Conservation (phyloP, 2,329 filamentous ascomycete species). For the Anthostomella pinea region DNA sequence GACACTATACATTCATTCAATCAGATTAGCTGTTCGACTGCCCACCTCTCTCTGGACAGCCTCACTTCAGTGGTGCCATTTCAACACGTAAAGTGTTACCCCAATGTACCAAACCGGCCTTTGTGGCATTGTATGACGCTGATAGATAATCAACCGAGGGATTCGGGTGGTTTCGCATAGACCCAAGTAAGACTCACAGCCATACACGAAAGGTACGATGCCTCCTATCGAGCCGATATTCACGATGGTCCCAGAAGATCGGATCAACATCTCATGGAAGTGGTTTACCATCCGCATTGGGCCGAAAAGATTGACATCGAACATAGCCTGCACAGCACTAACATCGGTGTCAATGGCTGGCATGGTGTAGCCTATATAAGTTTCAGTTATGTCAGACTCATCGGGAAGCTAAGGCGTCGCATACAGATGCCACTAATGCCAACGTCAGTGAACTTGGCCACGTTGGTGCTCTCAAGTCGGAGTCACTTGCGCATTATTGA, state of each 20-base stretch:
- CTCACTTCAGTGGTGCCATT: conserved; percentile 19
- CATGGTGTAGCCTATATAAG: conserved; percentile 21
- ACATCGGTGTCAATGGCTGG: conserved; percentile 23
- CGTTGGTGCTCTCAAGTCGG: not conserved
- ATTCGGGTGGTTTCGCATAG: too few species aligned
- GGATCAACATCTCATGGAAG: conserved; percentile 22
- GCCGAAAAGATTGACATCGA: conserved; percentile 25
- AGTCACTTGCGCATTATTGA: conserved; percentile 14
- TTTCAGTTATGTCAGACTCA: not conserved
- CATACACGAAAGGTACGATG: conserved; percentile 21
- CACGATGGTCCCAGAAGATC: conserved; percentile 16
- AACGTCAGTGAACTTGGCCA: not conserved
- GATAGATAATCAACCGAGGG: not conserved
- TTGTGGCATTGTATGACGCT: conserved; percentile 24
- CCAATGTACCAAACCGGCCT: conserved; percentile 22
- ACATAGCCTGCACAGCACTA: conserved; percentile 18
- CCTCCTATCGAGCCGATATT: conserved; percentile 27
- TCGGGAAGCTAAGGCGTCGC: not conserved
- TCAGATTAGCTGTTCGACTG: not conserved
- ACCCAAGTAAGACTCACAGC: conserved; percentile 10
- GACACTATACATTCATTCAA: conserved; percentile 5
- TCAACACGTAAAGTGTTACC: conserved; percentile 19
- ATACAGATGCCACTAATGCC: conserved; percentile 1
- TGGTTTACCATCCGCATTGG: conserved; percentile 25
- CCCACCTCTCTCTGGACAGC: too few species aligned